A percentile compares a stretch with the other conserved stretches of the same genome.
Evolutionary conservation across 108 stramenopile species (phyloP).

Genomic region (Nitzschia sp.): DNA sequence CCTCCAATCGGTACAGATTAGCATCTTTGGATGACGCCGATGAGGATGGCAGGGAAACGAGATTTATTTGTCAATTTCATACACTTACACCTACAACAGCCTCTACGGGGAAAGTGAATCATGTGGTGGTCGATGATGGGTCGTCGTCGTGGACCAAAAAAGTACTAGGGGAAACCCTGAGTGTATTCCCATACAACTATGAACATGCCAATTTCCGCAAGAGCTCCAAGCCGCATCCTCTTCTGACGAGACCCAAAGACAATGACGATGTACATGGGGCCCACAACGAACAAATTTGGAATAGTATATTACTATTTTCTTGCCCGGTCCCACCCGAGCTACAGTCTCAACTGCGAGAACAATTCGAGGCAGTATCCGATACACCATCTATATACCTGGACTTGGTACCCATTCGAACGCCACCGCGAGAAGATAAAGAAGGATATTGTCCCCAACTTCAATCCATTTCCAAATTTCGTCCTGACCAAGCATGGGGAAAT

Average conservation of each 20-base stretch:
- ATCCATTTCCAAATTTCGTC: conserved; percentile 50
- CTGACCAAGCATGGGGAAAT: conserved; percentile 53
- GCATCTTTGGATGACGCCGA: conserved; percentile 11
- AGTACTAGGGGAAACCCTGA: conserved; percentile 53
- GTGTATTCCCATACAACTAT: conserved; percentile 65
- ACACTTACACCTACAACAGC: conserved; percentile 16
- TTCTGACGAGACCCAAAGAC: conserved; percentile 37
- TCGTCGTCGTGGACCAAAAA: not conserved
- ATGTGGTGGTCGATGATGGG: not conserved
- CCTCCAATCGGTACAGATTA: conserved; percentile 11
- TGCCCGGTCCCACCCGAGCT: conserved; percentile 57
- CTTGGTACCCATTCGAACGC: conserved; percentile 67
- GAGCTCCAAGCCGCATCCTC: conserved; percentile 27
- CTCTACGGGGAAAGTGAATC: not conserved
- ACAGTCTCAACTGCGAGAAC: not conserved
- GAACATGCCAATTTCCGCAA: conserved; percentile 69
- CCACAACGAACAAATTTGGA: conserved; percentile 63
- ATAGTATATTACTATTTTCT: conserved; percentile 48
- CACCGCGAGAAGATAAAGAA: conserved; percentile 32
- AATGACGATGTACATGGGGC: conserved; percentile 42
- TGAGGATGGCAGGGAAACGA: conserved; percentile 35
- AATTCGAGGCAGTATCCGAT: not conserved
- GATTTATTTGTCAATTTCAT: conserved; percentile 44
- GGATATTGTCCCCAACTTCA: conserved; percentile 16
- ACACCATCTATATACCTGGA: conserved; percentile 52